Base-by-base conservation (phyloP, 306 rosid species). In the Canavalia ensiformis region DNA sequence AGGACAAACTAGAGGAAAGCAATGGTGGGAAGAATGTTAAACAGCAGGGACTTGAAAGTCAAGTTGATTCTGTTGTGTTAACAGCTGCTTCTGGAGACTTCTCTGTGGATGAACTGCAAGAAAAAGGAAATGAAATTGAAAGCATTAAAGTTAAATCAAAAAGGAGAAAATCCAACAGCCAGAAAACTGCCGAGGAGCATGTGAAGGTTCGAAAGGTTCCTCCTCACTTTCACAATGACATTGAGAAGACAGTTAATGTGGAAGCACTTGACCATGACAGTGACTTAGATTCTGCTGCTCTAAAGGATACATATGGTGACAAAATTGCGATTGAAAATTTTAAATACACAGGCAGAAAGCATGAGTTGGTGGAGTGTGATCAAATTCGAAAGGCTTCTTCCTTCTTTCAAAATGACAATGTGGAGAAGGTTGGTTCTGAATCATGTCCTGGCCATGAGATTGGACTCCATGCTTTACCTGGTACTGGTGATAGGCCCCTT, bases 171-270 rank as follows among this genome's bases (percentile, higher is more conserved):
- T 29, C 18, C 3, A 2, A 10, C 5, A 12, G 55, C 7, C 35
- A 5, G 30, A 58, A 35, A 51, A 72, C 33, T 11, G 0, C 52
- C 7, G 2, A 11, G 39, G 8, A 3, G 12, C 31, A 4, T 37
- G 49, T 5, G 6, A 18, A 72, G 8, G 57, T 39, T 30, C 5
- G 39, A 46, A 81, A 62, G 74, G 68, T 73, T 30, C 74, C 88
- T 39, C 81, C 84, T 47, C 84, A 78, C 79, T 85, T 78, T 44
- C 79, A 70, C 41, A 81, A 76, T 29, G 35, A 80, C 47, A 39
- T 3, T 41, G 57, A 39, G 47, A 50, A 81, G 28, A 34, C 28
- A 46, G 59, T 41, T 72, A 12, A 5, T 41, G 34, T 31, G 45
- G 7, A 29, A 33, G 28, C 8, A 5, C 31, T 7, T 7, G 35